Percentiles rank a stretch among this genome's conserved stretches.
These are phyloP conservation scores for Hypoxylon intermedium DNA, from an alignment of 495 filamentous ascomycete species.

Conservation along the genomic window DNA sequence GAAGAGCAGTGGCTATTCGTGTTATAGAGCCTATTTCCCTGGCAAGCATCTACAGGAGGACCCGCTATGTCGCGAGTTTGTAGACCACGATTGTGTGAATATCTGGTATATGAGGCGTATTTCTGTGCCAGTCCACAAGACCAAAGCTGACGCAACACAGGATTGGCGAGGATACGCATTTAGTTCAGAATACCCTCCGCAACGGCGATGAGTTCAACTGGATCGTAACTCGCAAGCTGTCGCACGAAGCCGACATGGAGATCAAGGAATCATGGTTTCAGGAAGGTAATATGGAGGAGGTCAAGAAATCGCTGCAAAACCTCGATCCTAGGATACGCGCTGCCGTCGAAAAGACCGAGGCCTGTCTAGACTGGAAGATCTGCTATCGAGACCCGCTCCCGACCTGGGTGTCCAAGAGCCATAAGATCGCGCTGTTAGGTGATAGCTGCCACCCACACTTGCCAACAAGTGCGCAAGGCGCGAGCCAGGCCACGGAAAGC, in stretches of 20 bases:
- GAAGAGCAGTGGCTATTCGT: conserved; percentile 58
- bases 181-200: conserved; percentile 57
- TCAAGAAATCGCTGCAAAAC: conserved; percentile 43
- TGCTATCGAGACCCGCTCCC: conserved; percentile 58
- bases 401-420: conserved; percentile 55
- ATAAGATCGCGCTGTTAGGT: conserved; percentile 55
- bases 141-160: conserved; percentile 12
- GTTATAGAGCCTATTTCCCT: conserved; percentile 57
- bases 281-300: conserved; percentile 57
- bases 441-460: conserved; percentile 59
- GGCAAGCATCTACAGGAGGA: conserved; percentile 52
- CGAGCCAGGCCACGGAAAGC: conserved; percentile 59
- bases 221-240: conserved; percentile 56
- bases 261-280: conserved; percentile 60
- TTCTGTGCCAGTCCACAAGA: not conserved
- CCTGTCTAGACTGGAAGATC: conserved; percentile 60
- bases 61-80: conserved; percentile 52
- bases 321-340: conserved; percentile 54
- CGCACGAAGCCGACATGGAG: conserved; percentile 53
- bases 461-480: conserved; percentile 58
- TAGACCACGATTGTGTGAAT: conserved; percentile 58
- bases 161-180: conserved; percentile 58
- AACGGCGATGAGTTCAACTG: conserved; percentile 61
- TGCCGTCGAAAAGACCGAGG: conserved; percentile 56
- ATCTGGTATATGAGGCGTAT: conserved; percentile 46